Percentiles rank a stretch among this genome's conserved stretches.
Conservation (phyloP, 139 green algal species). For the Tetradesmus obliquus region DNA sequence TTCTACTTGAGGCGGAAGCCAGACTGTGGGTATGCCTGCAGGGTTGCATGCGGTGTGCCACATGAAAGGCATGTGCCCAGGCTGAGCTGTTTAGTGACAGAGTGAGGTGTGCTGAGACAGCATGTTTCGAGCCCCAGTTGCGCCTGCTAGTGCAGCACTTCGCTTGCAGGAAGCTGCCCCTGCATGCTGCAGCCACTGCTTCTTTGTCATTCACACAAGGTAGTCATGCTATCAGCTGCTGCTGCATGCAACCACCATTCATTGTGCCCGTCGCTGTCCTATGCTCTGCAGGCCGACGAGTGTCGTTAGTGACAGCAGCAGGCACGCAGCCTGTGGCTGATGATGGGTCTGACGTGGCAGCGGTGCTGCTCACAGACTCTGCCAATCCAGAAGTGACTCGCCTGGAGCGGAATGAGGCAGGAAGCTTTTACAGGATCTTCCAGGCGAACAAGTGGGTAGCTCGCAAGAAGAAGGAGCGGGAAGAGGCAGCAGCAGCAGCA, state of each 20-base stretch:
- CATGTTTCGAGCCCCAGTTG: too few relatives aligned
- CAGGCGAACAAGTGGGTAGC: conserved; percentile 84
- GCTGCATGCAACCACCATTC: not conserved
- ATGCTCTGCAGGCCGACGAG: conserved; percentile 15
- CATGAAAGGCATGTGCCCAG: too few relatives aligned
- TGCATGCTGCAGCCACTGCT: not conserved
- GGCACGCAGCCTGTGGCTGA: conserved; percentile 1
- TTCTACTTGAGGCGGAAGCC: too few relatives aligned
- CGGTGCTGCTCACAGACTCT: conserved; percentile 55
- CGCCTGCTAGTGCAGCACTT: too few relatives aligned
- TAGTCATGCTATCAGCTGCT: not conserved
- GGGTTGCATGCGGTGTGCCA: too few relatives aligned
- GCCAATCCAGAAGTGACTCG: conserved; percentile 18
- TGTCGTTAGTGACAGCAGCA: conserved; percentile 51
- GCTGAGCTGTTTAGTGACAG: too few relatives aligned
- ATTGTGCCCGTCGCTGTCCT: not conserved
- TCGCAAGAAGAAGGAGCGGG: conserved; percentile 46
- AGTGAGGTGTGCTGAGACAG: too few relatives aligned
- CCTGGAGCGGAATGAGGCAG: conserved; percentile 62
- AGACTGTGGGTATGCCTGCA: too few relatives aligned
- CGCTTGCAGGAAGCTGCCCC: too few relatives aligned
- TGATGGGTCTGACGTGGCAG: conserved; percentile 60
- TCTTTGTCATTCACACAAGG: not conserved
- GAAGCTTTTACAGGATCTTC: conserved; percentile 73
- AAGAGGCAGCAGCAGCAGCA: not conserved